phyloP scores from a whole-genome alignment of 805 yeast genomes.

The Candida parachauliodes region DNA sequence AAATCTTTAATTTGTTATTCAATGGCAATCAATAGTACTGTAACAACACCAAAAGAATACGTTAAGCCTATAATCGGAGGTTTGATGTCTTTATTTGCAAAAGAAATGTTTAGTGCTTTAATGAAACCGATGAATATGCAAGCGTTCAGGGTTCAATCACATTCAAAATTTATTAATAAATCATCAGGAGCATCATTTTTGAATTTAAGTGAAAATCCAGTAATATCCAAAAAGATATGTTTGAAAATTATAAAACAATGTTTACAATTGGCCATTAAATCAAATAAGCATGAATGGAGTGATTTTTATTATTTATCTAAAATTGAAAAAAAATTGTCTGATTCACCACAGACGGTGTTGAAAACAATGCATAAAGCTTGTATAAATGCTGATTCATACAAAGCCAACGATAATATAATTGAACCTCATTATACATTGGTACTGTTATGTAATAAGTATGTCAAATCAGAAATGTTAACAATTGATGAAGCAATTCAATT shows the following conservation, averaged over 20 bases:
- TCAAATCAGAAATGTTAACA: conserved; percentile 31
- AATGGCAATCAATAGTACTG: conserved; percentile 58
- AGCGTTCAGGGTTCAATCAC: conserved; percentile 45
- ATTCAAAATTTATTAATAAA: conserved; percentile 31
- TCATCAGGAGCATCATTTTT: conserved; percentile 21
- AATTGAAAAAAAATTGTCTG: conserved; percentile 48
- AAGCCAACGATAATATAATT: conserved; percentile 52
- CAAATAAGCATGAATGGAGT: conserved; percentile 55
- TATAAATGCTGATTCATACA: conserved; percentile 30
- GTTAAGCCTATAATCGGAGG: conserved; percentile 35
- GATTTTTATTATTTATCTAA: conserved; percentile 57
- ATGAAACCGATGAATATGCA: conserved; percentile 63
- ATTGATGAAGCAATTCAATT: conserved; percentile 34
- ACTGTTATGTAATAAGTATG: conserved; percentile 56
- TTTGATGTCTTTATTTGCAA: conserved; percentile 54
- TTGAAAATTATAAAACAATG: conserved; percentile 40
- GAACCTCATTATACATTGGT: conserved; percentile 77
- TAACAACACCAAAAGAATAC: conserved; percentile 12
- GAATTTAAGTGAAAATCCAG: conserved; percentile 18
- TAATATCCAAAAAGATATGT: conserved; percentile 22
- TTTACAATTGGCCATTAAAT: conserved; percentile 44
- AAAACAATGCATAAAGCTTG: conserved; percentile 45
- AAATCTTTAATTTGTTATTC: conserved; percentile 68
- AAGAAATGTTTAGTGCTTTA: conserved; percentile 56
- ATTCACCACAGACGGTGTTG: conserved; percentile 31